Conservation (phyloP, 345 rosid genomes). For the Isatis tinctoria region DNA sequence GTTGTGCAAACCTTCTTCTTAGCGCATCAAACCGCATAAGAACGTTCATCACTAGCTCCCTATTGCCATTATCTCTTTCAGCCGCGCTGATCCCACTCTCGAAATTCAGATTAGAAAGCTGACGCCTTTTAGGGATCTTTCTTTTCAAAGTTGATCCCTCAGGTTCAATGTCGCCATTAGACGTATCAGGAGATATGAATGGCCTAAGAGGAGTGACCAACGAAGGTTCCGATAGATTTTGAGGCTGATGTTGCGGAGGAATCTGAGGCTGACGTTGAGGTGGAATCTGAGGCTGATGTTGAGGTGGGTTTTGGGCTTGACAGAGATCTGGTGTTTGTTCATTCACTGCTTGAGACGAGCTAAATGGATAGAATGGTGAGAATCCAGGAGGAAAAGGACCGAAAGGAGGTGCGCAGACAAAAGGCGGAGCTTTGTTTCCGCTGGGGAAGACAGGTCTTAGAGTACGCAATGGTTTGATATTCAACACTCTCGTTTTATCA, state of each 20-base stretch:
- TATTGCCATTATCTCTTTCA: slow-evolving; percentile 44
- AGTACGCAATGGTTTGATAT: slow-evolving; percentile 69
- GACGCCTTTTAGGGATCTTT: slow-evolving; percentile 15
- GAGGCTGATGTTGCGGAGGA: neutral
- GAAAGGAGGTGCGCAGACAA: slow-evolving; percentile 44
- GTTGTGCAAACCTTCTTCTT: slow-evolving; percentile 45
- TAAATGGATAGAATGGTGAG: slow-evolving; percentile 65
- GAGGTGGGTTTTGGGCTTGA: slow-evolving; percentile 29
- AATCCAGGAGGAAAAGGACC: slow-evolving; percentile 65
- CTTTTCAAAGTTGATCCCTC: slow-evolving; percentile 21
- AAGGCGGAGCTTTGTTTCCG: slow-evolving; percentile 39
- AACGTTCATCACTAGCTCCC: slow-evolving; percentile 38
- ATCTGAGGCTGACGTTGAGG: neutral
- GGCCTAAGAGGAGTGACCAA: slow-evolving; percentile 52
- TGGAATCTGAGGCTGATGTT: neutral
- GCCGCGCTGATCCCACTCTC: slow-evolving; percentile 29
- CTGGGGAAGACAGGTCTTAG: slow-evolving; percentile 57
- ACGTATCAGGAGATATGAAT: slow-evolving; percentile 33
- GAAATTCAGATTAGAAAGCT: neutral
- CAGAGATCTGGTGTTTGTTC: slow-evolving; percentile 30
- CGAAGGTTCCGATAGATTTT: neutral
- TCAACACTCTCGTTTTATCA: slow-evolving; percentile 61
- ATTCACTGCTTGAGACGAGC: slow-evolving; percentile 22
- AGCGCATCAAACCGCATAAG: slow-evolving; percentile 46
- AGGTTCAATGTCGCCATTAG: slow-evolving; percentile 27